Base-by-base conservation (phyloP, 2,329 filamentous ascomycete genomes). In the Calonectria fujianensis region DNA sequence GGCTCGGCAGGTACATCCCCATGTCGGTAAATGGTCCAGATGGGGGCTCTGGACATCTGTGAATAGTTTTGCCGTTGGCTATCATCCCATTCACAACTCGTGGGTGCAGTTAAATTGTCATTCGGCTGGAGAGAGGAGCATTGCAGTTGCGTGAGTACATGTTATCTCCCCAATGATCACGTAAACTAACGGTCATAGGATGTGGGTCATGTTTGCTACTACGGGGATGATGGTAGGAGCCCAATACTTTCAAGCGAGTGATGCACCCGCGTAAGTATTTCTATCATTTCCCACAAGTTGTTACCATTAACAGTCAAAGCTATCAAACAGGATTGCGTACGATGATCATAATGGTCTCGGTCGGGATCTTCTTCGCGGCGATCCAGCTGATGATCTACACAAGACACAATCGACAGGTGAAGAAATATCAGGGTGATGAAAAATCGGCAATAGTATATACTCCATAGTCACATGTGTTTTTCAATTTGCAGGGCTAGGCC, bases 71-170 rank as follows among this genome's bases (percentile, higher is more conserved):
- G 88, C 89, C 0, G 89, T 90, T 11, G 87, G 89, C 0, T 90
- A 90, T 75, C 89, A 90, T 79, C 89, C 89, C 0, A 84, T 89
- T 0, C 88, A 90, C 70, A 90, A 90, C 79, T 85, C 87, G 0
- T 90, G 88, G 89, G 82, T 89, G 24, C 88, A 90, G 77, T 81
- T 90, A 9, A 91, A 90, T 75, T 90, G 89, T 76, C 82, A 82
- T 18, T 86, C 86, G 24, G 78, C 72, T 29, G 65, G 57, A 20
- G 74, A 76, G 35, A 41, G 72, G 31, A 76, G 75, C 18, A 88
- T 90, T 66, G 84, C 83, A 27, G 86, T 90, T 61, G 88, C 89
- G 83, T 88, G 77, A 77, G 87, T 80, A 39, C 8, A 39, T 0
- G 13, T 4, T 2, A 29, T 3, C 8, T 6, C 11, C 31, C 2